Percentiles rank a stretch among this genome's conserved stretches.
These are phyloP conservation scores for Corymbia calophylla DNA, from an alignment of 441 rosid genomes.

Conservation along the genomic window DNA sequence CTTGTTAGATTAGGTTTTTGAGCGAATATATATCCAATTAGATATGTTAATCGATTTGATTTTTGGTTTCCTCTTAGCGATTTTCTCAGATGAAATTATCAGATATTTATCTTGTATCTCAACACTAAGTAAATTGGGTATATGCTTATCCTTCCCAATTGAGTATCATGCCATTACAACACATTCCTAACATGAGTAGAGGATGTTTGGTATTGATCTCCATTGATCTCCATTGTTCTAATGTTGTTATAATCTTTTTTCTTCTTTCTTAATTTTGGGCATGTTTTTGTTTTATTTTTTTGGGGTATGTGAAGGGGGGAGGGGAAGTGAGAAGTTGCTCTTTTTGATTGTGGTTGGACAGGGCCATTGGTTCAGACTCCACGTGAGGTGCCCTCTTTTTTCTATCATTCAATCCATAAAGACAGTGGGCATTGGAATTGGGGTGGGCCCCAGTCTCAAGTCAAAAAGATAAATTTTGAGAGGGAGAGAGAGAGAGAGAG, in stretches of 20 bases:
- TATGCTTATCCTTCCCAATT: neutral
- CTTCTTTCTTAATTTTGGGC: neutral
- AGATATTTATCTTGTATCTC: neutral
- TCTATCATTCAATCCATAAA: constrained; percentile 80
- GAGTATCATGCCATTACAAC: neutral
- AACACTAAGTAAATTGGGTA: neutral
- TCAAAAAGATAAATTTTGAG: constrained; percentile 23
- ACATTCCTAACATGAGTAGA: neutral
- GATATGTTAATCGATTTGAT: neutral
- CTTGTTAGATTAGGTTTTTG: neutral
- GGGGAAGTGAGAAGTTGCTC: neutral
- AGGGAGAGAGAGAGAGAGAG: neutral
- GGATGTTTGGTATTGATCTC: neutral
- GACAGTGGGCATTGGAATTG: constrained; percentile 51
- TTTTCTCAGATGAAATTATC: neutral
- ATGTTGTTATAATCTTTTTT: neutral
- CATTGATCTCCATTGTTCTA: neutral
- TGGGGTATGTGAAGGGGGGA: neutral
- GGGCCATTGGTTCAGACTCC: constrained; percentile 80
- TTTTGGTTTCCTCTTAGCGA: neutral
- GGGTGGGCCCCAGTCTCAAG: constrained; percentile 55
- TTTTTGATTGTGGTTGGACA: constrained; percentile 47
- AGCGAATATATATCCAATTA: neutral
- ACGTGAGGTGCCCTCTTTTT: constrained; percentile 59
- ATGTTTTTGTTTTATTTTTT: neutral